phyloP scores from a whole-genome alignment of 352 stramenopile species.

The Labyrinthula sp. region DNA sequence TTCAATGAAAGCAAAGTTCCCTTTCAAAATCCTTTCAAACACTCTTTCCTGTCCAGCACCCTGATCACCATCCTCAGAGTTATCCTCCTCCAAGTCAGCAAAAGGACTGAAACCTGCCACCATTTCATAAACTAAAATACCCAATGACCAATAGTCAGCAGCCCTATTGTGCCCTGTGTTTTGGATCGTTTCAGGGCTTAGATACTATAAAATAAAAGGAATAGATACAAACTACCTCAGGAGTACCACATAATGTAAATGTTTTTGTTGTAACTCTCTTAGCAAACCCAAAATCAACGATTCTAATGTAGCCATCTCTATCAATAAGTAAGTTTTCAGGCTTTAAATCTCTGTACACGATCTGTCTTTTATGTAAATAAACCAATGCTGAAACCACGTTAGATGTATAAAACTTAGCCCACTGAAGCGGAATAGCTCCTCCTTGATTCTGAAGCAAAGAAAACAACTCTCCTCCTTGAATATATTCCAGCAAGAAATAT shows the following conservation, averaged over 20 bases:
- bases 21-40: too few relatives aligned
- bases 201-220: too few relatives aligned
- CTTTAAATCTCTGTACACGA: conserved; percentile 55
- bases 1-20: conserved; percentile 4
- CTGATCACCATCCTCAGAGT: too few relatives aligned
- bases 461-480: conserved; percentile 50
- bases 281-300: conserved; percentile 37
- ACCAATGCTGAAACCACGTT: conserved; percentile 49
- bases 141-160: conserved; percentile 86
- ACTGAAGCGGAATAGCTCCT: conserved; percentile 16
- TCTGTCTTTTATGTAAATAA: conserved; percentile 53
- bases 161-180: conserved; percentile 72
- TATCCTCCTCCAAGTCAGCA: conserved; percentile 45
- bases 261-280: conserved; percentile 34
- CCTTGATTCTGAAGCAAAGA: conserved; percentile 55
- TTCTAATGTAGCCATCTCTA: conserved; percentile 29
- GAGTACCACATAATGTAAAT: conserved; percentile 71
- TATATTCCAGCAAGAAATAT: conserved; percentile 36
- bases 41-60: too few relatives aligned
- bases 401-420: conserved; percentile 32
- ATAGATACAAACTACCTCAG: too few relatives aligned
- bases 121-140: conserved; percentile 82
- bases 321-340: conserved; percentile 46
- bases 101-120: conserved; percentile 75
- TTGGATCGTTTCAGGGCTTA: conserved; percentile 65